Base-by-base conservation (phyloP, 1,284 basidiomycete genomes). In the Termitomyces sp. region DNA sequence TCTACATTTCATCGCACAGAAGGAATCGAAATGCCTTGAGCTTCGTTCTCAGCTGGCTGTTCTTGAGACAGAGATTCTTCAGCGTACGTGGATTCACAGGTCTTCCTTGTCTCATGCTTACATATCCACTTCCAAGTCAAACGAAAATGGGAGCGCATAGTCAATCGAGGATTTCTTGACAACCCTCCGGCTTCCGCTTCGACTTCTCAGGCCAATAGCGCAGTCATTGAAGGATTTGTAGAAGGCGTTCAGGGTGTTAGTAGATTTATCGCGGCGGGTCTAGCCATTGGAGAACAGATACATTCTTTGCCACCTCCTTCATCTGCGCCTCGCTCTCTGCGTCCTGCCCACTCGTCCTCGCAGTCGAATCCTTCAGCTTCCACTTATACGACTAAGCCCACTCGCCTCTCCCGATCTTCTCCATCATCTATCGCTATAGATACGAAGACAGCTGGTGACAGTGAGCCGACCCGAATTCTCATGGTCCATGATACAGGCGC, bases 1-100 rank as follows among this genome's bases (percentile, higher is more conserved):
- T 3, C 69, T 91, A 16, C 83, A 79, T 28, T 86, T 84, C 59
- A 91, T 91, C 51, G 88, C 88, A 0, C 87, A 90, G 68, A 91
- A 91, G 59, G 88, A 91, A 64, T 80, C 86, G 0, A 86, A 83
- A 66, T 90, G 87, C 58, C 77, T 90, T 40, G 88, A 91, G 54
- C 72, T 91, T 35, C 81, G 87, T 13, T 80, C 83, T 3, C 86
- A 88, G 60, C 77, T 91, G 2, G 74, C 76, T 9, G 64, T 68
- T 7, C 86, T 90, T 59, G 88, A 91, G 68, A 75, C 75, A 1
- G 88, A 91, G 60, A 74, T 91, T 1, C 64, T 76, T 0, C 77
- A 85, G 63, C 71, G 80, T 82, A 62, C 52, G 78, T 68, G 1
- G 46, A 37, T 46, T 18, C 54, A 50, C 11, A 42, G 26, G n/a